These are phyloP conservation scores for Fusarium sp. DNA, from an alignment of 2,329 filamentous ascomycete species.

Conservation along the genomic window DNA sequence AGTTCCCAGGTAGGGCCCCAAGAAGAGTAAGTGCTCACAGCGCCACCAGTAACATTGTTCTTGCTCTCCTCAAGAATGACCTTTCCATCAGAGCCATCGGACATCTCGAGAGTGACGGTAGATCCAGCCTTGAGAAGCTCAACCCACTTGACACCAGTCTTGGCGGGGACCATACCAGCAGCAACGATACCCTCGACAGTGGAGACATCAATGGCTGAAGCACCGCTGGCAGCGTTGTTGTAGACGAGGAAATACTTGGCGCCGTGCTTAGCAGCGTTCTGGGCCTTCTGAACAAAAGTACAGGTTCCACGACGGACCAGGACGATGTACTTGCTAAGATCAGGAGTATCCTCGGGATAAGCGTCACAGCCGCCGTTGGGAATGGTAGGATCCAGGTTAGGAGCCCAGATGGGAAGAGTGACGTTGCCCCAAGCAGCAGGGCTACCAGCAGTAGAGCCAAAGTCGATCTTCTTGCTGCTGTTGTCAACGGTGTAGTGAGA, in stretches of 20 bases:
- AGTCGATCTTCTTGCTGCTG: slow-evolving; percentile 42
- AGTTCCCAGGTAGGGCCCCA: slow-evolving; percentile 70
- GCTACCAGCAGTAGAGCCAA: slow-evolving; percentile 52
- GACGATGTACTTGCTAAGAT: slow-evolving; percentile 65
- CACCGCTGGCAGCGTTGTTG: slow-evolving; percentile 54
- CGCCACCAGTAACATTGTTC: slow-evolving; percentile 59
- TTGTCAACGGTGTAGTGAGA: slow-evolving; percentile 53
- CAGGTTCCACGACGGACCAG: slow-evolving; percentile 68
- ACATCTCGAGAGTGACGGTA: slow-evolving; percentile 55
- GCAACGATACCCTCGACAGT: slow-evolving; percentile 5
- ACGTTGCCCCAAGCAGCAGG: slow-evolving; percentile 55
- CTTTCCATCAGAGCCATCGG: slow-evolving; percentile 41
- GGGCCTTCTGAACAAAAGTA: slow-evolving; percentile 62
- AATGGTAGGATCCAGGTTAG: slow-evolving; percentile 57
- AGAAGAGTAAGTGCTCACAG: slow-evolving; percentile 60
- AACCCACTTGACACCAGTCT: slow-evolving; percentile 13
- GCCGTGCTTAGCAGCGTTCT: slow-evolving; percentile 61
- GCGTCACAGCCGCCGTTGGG: slow-evolving; percentile 60
- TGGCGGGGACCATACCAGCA: slow-evolving; percentile 10
- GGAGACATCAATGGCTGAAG: slow-evolving; percentile 6
- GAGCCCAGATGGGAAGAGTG: slow-evolving; percentile 58
- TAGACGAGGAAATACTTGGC: slow-evolving; percentile 69
- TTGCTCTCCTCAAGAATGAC: slow-evolving; percentile 44
- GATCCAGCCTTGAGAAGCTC: slow-evolving; percentile 43
- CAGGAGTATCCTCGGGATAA: slow-evolving; percentile 61